Conservation (phyloP, 352 stramenopile species). For the Bremia lactucae region DNA sequence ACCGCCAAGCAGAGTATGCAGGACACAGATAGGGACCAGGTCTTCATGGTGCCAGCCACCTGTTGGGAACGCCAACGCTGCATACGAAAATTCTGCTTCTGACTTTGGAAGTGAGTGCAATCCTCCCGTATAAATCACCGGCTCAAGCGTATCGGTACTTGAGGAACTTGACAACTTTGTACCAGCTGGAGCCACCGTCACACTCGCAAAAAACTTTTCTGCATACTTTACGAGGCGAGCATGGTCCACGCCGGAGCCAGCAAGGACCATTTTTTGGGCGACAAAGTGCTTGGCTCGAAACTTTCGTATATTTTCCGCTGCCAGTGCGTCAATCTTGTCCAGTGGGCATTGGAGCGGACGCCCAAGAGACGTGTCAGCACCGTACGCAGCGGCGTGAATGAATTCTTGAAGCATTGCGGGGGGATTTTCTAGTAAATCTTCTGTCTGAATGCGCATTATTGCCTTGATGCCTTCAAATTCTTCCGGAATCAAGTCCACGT, state of each 20-base stretch:
- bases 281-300: slow-evolving; percentile 78
- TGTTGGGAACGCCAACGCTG: slow-evolving; percentile 93
- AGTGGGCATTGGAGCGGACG: slow-evolving; percentile 70
- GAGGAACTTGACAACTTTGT: slow-evolving; percentile 16
- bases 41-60: slow-evolving; percentile 94
- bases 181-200: slow-evolving; percentile 19
- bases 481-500: slow-evolving; percentile 64
- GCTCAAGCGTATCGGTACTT: slow-evolving; percentile 28
- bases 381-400: slow-evolving; percentile 85
- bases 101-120: slow-evolving; percentile 52
- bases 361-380: slow-evolving; percentile 52
- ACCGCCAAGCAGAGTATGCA: slow-evolving; percentile 96
- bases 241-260: slow-evolving; percentile 92
- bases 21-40: slow-evolving; percentile 92
- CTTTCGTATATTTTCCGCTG: slow-evolving; percentile 52
- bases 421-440: slow-evolving; percentile 87
- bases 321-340: slow-evolving; percentile 70
- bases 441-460: slow-evolving; percentile 90
- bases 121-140: slow-evolving; percentile 57
- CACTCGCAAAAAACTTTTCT: slow-evolving; percentile 80
- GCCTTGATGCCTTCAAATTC: slow-evolving; percentile 89
- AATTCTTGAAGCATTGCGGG: slow-evolving; percentile 73
- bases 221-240: slow-evolving; percentile 86
- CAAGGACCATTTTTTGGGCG: slow-evolving; percentile 85
- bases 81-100: slow-evolving; percentile 81